Evolutionary conservation across 805 yeast genomes (phyloP).

Genomic region (Ogataea henricii): DNA sequence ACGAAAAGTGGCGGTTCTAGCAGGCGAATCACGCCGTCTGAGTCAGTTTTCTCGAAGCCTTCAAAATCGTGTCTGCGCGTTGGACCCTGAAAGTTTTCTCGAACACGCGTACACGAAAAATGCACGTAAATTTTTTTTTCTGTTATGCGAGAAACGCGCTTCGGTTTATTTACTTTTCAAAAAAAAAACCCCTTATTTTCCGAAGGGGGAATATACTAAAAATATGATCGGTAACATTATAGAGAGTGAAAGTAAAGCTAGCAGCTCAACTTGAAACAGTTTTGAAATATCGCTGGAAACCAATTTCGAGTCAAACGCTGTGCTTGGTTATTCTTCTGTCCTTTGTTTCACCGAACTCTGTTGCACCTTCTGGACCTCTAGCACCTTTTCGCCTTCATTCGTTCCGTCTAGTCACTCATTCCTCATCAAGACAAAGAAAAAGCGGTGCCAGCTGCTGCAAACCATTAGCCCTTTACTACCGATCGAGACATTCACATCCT

Average conservation of each 20-base stretch:
- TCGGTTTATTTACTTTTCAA: slow-evolving; percentile 2
- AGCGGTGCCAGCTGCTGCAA: not conserved
- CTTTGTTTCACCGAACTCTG: not conserved
- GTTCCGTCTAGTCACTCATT: not conserved
- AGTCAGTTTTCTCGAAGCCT: not conserved
- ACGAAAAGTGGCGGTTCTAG: slow-evolving; percentile 82
- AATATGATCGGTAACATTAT: not conserved
- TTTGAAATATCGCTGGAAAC: not conserved
- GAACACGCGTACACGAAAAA: not conserved
- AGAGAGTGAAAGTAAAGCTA: not conserved
- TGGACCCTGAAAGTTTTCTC: not conserved
- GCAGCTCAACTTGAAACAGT: not conserved
- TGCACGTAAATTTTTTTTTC: not conserved
- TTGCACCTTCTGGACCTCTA: not conserved
- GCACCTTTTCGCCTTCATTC: not conserved
- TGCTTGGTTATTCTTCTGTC: not conserved
- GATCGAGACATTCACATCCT: too few relatives aligned
- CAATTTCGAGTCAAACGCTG: not conserved
- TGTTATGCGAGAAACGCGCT: slow-evolving; percentile 7
- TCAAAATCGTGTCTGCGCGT: not conserved
- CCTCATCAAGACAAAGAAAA: not conserved
- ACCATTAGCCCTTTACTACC: too few relatives aligned
- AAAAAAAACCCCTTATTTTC: not conserved
- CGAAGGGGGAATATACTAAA: slow-evolving; percentile 2
- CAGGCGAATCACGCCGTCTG: not conserved